phyloP scores from a whole-genome alignment of 2,329 filamentous ascomycete genomes.

The Chrysoporthe deuterocubensis region DNA sequence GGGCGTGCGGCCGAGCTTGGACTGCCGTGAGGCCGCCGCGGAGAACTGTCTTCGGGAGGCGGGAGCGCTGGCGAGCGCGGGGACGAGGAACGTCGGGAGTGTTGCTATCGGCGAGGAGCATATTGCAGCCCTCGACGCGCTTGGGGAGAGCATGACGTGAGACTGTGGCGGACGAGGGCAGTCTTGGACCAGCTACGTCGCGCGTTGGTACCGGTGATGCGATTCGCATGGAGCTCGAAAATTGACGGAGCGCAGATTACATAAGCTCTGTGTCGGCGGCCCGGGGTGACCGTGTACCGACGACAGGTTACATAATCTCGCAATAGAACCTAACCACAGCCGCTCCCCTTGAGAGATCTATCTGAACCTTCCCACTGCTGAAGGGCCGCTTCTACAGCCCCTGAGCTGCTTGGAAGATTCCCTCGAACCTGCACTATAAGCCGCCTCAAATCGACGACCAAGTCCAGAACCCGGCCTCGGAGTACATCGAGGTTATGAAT shows the following conservation, averaged over 20 bases:
- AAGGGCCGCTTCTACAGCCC: neutral
- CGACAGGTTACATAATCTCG: neutral
- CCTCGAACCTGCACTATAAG: neutral
- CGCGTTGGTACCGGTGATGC: neutral
- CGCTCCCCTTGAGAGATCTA: neutral
- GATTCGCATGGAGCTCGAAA: slow-evolving; percentile 18
- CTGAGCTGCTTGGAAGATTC: neutral
- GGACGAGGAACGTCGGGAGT: slow-evolving; percentile 75
- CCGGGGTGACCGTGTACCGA: too few relatives aligned
- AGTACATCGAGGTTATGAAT: too few relatives aligned
- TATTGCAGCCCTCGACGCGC: slow-evolving; percentile 63
- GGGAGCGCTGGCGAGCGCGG: slow-evolving; percentile 58
- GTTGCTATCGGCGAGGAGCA: slow-evolving; percentile 52
- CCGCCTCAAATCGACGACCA: neutral
- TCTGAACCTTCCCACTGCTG: neutral
- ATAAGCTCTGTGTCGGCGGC: slow-evolving; percentile 13
- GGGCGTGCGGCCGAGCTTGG: slow-evolving; percentile 84
- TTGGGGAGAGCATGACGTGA: slow-evolving; percentile 65
- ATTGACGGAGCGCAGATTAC: slow-evolving; percentile 15
- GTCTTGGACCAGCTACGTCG: slow-evolving; percentile 8
- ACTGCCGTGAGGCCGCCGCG: slow-evolving; percentile 66
- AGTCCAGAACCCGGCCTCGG: too few relatives aligned
- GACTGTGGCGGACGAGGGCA: slow-evolving; percentile 24
- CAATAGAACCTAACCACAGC: neutral
- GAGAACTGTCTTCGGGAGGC: slow-evolving; percentile 66